Conservation (phyloP, 495 filamentous ascomycete genomes). For the Elasticomyces elasticus region DNA sequence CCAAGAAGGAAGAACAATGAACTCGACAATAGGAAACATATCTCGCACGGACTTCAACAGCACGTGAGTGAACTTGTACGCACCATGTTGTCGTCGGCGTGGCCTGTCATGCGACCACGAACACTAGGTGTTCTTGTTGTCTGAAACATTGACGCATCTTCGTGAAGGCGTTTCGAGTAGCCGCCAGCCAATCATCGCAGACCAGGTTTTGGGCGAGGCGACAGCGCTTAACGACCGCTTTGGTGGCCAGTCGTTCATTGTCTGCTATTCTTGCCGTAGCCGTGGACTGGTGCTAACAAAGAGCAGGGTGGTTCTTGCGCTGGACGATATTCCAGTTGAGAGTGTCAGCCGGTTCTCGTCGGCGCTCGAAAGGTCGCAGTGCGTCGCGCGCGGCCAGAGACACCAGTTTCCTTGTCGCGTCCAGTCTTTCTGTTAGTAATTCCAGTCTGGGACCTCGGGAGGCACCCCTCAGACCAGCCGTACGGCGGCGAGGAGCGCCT, state of each 20-base stretch:
- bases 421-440: not conserved
- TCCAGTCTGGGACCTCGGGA: not conserved
- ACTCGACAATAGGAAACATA: conserved; percentile 17
- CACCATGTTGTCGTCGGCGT: conserved; percentile 16
- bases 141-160: conserved; percentile 16
- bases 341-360: not conserved
- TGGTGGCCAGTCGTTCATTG: conserved; percentile 7
- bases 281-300: not conserved
- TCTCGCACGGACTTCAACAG: not conserved
- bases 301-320: conserved; percentile 1
- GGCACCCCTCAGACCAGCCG: not conserved
- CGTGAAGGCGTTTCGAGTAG: conserved; percentile 13
- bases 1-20: conserved; percentile 16
- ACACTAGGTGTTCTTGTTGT: conserved; percentile 3
- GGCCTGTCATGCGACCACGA: conserved; percentile 22
- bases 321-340: not conserved
- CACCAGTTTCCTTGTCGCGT: not conserved
- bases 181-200: conserved; percentile 18
- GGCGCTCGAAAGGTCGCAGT: not conserved
- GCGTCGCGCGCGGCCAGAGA: conserved; percentile 5
- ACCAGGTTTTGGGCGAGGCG: not conserved
- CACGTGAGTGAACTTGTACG: conserved; percentile 5
- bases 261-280: conserved; percentile 8
- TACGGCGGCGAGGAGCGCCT: conserved; percentile 2
- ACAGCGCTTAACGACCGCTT: conserved; percentile 8